Conservation (phyloP, 371 early-diverging fungal genomes). For the Circinella minor region DNA sequence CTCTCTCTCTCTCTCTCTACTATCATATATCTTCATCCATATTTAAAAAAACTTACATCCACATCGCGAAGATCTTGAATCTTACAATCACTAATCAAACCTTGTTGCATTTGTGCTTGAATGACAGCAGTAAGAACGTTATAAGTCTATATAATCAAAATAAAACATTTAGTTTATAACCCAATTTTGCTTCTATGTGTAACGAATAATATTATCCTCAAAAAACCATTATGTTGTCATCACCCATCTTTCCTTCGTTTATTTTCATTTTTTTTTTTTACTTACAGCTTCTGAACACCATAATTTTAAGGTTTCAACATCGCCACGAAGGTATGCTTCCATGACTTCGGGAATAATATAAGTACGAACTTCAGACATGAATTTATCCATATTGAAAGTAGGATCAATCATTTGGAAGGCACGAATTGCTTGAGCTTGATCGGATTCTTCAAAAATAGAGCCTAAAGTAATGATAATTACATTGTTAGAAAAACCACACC, state of each 20-base stretch:
- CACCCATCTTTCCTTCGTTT: no score
- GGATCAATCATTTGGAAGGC: constrained; percentile 89
- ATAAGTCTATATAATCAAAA: constrained; percentile 61
- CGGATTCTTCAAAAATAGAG: constrained; percentile 90
- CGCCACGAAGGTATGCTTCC: constrained; percentile 92
- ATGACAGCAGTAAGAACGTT: constrained; percentile 87
- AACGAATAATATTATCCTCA: no score
- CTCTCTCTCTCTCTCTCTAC: no score
- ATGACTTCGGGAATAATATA: constrained; percentile 96
- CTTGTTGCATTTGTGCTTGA: constrained; percentile 86
- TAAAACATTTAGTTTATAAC: neutral
- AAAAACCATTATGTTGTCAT: no score
- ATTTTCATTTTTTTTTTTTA: neutral
- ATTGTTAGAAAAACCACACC: no score
- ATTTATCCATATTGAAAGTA: constrained; percentile 82
- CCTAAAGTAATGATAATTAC: constrained; percentile 25
- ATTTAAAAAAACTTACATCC: constrained; percentile 60
- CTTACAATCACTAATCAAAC: constrained; percentile 89
- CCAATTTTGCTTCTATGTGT: no score
- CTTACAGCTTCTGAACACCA: constrained; percentile 94
- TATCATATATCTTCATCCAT: neutral
- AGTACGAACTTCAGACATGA: constrained; percentile 88
- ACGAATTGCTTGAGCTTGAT: constrained; percentile 89
- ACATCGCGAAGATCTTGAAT: constrained; percentile 93
- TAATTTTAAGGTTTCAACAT: constrained; percentile 78